These are phyloP conservation scores for Penstemon newberryi DNA, from an alignment of 257 asterid species.

Conservation along the genomic window DNA sequence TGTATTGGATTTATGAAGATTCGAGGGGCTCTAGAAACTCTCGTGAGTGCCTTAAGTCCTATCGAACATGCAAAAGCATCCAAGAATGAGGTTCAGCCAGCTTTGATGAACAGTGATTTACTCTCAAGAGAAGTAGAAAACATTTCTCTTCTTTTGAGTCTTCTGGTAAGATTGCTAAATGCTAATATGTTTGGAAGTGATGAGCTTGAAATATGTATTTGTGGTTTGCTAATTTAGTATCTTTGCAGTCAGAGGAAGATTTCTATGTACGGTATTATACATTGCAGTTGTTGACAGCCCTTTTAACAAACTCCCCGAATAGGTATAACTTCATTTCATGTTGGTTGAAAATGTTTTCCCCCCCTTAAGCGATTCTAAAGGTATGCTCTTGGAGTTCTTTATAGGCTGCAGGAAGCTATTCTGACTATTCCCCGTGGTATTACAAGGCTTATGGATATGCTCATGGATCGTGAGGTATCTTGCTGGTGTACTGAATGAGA, in stretches of 20 bases:
- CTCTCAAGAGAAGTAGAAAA: constrained; percentile 85
- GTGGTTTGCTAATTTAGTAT: constrained; percentile 35
- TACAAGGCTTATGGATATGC: constrained; percentile 97
- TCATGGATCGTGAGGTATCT: constrained; percentile 97
- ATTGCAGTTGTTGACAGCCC: constrained; percentile 83
- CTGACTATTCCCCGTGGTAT: constrained; percentile 85
- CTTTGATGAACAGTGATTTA: constrained; percentile 80
- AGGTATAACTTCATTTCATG: constrained; percentile 47
- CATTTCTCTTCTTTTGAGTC: constrained; percentile 84
- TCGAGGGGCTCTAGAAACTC: constrained; percentile 85
- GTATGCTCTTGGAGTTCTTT: constrained; percentile 26
- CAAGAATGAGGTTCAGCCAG: constrained; percentile 79
- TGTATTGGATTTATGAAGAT: constrained; percentile 56
- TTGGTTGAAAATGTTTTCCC: constrained; percentile 8
- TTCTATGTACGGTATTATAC: constrained; percentile 92
- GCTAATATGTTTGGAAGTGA: neutral
- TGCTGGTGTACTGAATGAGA: constrained; percentile 20
- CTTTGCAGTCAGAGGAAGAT: constrained; percentile 88
- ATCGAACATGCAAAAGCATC: constrained; percentile 58
- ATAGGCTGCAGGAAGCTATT: constrained; percentile 97
- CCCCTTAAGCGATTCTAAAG: constrained; percentile 12
- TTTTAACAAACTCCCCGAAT: constrained; percentile 80
- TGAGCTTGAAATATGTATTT: constrained; percentile 22
- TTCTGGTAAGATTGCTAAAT: constrained; percentile 62
- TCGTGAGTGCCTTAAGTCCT: constrained; percentile 78